These are phyloP conservation scores for Penicillium hesseltinei DNA, from an alignment of 2,329 filamentous ascomycete species.

Conservation along the genomic window DNA sequence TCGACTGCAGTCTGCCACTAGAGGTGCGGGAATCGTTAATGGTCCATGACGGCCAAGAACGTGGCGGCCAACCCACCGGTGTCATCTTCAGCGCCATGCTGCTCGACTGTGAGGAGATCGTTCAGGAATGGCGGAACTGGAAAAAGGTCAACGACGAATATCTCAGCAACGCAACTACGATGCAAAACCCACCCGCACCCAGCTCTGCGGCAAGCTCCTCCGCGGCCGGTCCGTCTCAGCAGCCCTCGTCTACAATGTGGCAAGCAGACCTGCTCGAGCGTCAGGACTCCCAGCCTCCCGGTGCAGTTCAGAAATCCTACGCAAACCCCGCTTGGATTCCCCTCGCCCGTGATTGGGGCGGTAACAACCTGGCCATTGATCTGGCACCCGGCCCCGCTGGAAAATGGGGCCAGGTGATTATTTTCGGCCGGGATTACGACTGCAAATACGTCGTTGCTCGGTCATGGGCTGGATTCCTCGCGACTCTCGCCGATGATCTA, in stretches of 20 bases:
- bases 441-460: constrained; percentile 95
- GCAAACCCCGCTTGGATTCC: constrained; percentile 95
- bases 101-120: constrained; percentile 95
- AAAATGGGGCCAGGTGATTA: constrained; percentile 93
- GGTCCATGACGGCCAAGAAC: constrained; percentile 94
- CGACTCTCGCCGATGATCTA: constrained; percentile 84
- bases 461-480: constrained; percentile 86
- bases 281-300: constrained; percentile 84
- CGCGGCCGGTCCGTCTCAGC: constrained; percentile 55
- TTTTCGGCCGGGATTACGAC: constrained; percentile 96
- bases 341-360: constrained; percentile 94
- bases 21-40: constrained; percentile 90
- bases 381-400: constrained; percentile 85
- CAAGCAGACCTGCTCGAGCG: constrained; percentile 77
- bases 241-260: constrained; percentile 65
- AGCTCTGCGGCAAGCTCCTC: constrained; percentile 69
- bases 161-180: constrained; percentile 58
- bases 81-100: constrained; percentile 94
- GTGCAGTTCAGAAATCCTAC: constrained; percentile 87
- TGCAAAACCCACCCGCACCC: constrained; percentile 59
- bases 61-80: constrained; percentile 84
- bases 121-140: constrained; percentile 98
- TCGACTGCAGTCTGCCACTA: constrained; percentile 89
- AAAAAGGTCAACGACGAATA: constrained; percentile 88
- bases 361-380: constrained; percentile 94